Conservation (phyloP, 441 rosid species). For the Erysimum cheiri region DNA sequence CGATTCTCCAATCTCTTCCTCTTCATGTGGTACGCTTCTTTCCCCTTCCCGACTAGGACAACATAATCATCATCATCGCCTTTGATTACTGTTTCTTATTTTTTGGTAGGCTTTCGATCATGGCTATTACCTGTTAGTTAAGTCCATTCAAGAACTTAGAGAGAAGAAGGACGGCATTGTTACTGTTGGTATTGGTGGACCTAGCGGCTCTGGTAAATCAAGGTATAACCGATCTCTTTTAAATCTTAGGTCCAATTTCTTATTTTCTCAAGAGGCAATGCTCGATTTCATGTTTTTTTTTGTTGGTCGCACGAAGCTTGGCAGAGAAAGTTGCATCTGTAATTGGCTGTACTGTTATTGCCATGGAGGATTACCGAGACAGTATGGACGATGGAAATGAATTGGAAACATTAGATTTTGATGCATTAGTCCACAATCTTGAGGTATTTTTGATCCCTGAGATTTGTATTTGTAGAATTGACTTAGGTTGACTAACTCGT, state of each 20-base stretch:
- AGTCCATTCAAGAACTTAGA: conserved; percentile 95
- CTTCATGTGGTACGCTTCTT: conserved; percentile 77
- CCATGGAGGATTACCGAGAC: conserved; percentile 90
- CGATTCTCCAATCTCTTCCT: conserved; percentile 93
- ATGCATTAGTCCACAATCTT: conserved; percentile 72
- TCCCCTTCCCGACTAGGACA: background rate
- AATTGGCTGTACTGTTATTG: conserved; percentile 88
- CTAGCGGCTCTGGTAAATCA: conserved; percentile 96
- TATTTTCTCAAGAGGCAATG: background rate
- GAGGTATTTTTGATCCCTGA: conserved; percentile 58
- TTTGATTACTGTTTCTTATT: conserved; percentile 15
- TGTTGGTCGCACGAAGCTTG: conserved; percentile 65
- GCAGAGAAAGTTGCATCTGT: conserved; percentile 98
- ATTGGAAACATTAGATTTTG: conserved; percentile 88
- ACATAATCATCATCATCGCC: background rate
- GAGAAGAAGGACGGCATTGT: conserved; percentile 89
- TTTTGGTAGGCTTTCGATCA: conserved; percentile 80
- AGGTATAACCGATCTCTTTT: conserved; percentile 54
- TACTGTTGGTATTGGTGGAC: conserved; percentile 95
- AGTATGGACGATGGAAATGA: conserved; percentile 89
- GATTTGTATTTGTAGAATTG: conserved; percentile 6
- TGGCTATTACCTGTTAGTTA: conserved; percentile 85
- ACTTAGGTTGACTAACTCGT: conserved; percentile 22
- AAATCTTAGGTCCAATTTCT: conserved; percentile 3
- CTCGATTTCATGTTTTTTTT: conserved; percentile 34